These are phyloP conservation scores for Oryza nivara DNA, from an alignment of 176 grass and related monocot species.

Conservation along the genomic window DNA sequence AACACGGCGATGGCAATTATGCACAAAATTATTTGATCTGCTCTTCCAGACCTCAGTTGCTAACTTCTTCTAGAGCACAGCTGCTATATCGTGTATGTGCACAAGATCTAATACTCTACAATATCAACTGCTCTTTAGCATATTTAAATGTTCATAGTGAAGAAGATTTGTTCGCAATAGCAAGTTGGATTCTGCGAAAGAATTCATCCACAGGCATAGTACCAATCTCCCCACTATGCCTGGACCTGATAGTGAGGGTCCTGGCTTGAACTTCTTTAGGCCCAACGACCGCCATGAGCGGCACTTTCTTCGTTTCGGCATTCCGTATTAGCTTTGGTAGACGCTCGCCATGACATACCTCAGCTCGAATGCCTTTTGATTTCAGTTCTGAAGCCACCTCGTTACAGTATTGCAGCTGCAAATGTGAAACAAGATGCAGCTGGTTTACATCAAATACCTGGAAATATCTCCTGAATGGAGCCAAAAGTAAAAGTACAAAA, in stretches of 20 bases:
- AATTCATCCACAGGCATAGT: conserved; percentile 72
- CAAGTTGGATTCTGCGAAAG: conserved; percentile 47
- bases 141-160: conserved; percentile 27
- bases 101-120: conserved; percentile 8
- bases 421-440: conserved; percentile 31
- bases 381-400: conserved; percentile 74
- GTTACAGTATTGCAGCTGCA: conserved; percentile 82
- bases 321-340: conserved; percentile 60
- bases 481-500: not conserved
- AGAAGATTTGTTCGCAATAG: conserved; percentile 51
- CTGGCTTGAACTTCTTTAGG: conserved; percentile 79
- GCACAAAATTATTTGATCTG: conserved; percentile 28
- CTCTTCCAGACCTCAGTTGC: not conserved
- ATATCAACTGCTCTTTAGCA: not conserved
- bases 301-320: conserved; percentile 85
- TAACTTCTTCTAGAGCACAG: not conserved
- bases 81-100: not conserved
- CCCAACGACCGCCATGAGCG: conserved; percentile 80
- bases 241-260: conserved; percentile 77
- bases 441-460: not conserved
- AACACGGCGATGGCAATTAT: not conserved
- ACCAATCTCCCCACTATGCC: conserved; percentile 78
- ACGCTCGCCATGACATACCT: conserved; percentile 83
- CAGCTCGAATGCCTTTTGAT: conserved; percentile 70
- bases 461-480: not conserved